Evolutionary conservation across 352 stramenopile species (phyloP).

Genomic region (Phytopythium delawarense): DNA sequence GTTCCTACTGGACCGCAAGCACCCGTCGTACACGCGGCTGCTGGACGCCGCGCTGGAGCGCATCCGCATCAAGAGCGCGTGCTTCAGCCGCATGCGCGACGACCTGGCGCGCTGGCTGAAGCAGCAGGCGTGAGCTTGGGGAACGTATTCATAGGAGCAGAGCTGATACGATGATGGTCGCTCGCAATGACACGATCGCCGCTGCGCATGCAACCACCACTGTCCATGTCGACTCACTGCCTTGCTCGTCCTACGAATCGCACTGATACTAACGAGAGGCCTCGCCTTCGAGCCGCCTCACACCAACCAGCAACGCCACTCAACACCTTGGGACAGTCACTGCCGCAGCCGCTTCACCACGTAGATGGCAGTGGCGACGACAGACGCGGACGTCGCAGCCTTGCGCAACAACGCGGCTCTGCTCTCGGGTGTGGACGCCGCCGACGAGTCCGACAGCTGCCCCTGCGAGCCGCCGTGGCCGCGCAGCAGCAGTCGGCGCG

Average conservation of each 20-base stretch:
- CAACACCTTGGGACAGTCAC: background rate
- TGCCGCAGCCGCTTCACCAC: constrained; percentile 26
- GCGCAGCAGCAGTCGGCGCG: constrained; percentile 34
- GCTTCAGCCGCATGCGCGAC: constrained; percentile 50
- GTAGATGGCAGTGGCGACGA: constrained; percentile 28
- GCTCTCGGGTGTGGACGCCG: constrained; percentile 5
- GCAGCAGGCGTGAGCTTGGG: background rate
- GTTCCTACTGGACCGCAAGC: constrained; percentile 63
- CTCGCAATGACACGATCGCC: background rate
- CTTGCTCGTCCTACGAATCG: background rate
- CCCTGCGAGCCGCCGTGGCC: constrained; percentile 16
- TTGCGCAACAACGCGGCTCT: constrained; percentile 13
- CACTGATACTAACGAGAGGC: background rate
- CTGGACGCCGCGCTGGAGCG: constrained; percentile 67
- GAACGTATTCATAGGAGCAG: too few species aligned
- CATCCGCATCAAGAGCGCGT: constrained; percentile 69
- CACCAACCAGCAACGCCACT: background rate
- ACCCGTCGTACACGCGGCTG: constrained; percentile 59
- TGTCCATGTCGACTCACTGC: background rate
- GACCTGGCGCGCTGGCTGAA: constrained; percentile 54
- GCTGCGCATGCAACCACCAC: background rate
- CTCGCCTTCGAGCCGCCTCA: background rate
- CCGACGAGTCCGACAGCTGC: constrained; percentile 13
- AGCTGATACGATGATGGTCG: background rate
- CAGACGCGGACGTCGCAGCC: constrained; percentile 34